Percentiles rank a stretch among this genome's conserved stretches.
Conservation (phyloP, 2,329 filamentous ascomycete species). For the Aspergillus arachidicola region DNA sequence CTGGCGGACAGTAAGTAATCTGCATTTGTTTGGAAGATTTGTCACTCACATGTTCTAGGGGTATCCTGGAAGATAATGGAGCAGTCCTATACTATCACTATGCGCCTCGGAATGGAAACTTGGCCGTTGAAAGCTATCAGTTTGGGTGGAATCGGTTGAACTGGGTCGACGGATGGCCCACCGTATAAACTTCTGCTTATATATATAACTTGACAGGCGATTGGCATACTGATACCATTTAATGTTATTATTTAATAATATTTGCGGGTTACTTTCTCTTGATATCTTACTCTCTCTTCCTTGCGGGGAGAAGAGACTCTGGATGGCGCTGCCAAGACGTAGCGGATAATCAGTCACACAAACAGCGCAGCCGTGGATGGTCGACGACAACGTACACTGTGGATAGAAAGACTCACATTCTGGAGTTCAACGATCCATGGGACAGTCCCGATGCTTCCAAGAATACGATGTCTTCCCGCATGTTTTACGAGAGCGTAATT, state of each 20-base stretch:
- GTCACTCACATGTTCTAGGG: conserved; percentile 20
- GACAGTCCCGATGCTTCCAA: background rate
- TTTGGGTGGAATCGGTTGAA: conserved; percentile 54
- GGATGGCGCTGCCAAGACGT: background rate
- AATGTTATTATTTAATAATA: background rate
- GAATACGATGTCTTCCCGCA: background rate
- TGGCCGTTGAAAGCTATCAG: conserved; percentile 47
- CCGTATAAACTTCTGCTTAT: conserved; percentile 24
- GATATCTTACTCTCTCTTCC: background rate
- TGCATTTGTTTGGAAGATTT: background rate
- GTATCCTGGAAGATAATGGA: conserved; percentile 44
- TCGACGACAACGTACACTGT: background rate
- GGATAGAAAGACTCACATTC: background rate
- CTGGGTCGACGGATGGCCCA: conserved; percentile 50
- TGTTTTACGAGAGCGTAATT: background rate
- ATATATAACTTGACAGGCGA: background rate
- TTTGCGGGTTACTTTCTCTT: background rate
- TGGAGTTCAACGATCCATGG: background rate
- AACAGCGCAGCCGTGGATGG: background rate
- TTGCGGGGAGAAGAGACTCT: background rate
- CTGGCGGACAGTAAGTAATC: conserved; percentile 64
- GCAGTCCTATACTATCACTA: conserved; percentile 67
- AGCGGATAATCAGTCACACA: background rate
- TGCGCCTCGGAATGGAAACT: conserved; percentile 55
- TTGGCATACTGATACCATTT: background rate